These are phyloP conservation scores for Leccinum pachyderme DNA, from an alignment of 1,284 basidiomycete genomes.

Conservation along the genomic window DNA sequence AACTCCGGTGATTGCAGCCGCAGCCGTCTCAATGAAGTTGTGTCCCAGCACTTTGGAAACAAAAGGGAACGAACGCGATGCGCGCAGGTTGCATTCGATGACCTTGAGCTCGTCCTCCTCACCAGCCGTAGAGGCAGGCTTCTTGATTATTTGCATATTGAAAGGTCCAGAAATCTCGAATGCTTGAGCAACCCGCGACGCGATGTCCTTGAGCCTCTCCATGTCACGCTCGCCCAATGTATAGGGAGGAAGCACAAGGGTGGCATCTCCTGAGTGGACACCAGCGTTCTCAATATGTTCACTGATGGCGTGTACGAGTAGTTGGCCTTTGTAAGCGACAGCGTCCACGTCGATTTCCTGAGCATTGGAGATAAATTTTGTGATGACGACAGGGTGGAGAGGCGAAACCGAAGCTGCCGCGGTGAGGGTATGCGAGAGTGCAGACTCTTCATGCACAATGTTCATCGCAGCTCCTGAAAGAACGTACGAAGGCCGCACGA, in stretches of 20 bases:
- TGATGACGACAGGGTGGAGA: slow-evolving; percentile 95
- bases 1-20: slow-evolving; percentile 86
- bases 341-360: slow-evolving; percentile 99
- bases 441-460: slow-evolving; percentile 91
- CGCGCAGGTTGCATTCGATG: slow-evolving; percentile 98
- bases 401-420: slow-evolving; percentile 95
- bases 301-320: slow-evolving; percentile 95
- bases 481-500: slow-evolving; percentile 96
- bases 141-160: slow-evolving; percentile 99
- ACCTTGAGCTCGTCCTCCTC: slow-evolving; percentile 85
- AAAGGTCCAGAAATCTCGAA: slow-evolving; percentile 97
- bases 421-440: slow-evolving; percentile 89
- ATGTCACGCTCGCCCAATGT: slow-evolving; percentile 79
- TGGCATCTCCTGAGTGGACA: slow-evolving; percentile 98
- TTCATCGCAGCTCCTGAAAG: slow-evolving; percentile 99
- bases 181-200: slow-evolving; percentile 91
- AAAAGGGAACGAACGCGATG: slow-evolving; percentile 98
- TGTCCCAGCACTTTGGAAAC: slow-evolving; percentile 97
- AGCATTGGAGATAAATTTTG: slow-evolving; percentile 97
- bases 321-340: slow-evolving; percentile 90
- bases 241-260: slow-evolving; percentile 96
- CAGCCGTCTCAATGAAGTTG: slow-evolving; percentile 97
- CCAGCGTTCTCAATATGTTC: slow-evolving; percentile 99
- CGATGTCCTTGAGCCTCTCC: slow-evolving; percentile 87
- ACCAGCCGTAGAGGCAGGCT: slow-evolving; percentile 55